Conservation (phyloP, 768 basidiomycete species). For the Leccinellum rugosiceps region DNA sequence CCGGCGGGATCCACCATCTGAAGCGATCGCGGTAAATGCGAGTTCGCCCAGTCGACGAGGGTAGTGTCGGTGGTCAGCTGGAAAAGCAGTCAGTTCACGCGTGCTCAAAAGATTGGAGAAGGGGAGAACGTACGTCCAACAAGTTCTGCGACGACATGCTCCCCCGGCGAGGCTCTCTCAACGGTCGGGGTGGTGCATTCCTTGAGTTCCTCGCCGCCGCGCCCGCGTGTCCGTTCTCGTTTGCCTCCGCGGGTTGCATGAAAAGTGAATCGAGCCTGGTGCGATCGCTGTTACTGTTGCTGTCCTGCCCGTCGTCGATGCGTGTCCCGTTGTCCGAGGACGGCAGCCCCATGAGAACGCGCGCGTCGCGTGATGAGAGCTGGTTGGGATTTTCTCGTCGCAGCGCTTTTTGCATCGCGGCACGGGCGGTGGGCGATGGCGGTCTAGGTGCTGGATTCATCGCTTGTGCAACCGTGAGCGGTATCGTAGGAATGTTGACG, state of each 20-base stretch:
- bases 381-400: slow-evolving; percentile 83
- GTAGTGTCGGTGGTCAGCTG: slow-evolving; percentile 38
- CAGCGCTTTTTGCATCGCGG: slow-evolving; percentile 82
- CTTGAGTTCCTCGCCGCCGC: slow-evolving; percentile 12
- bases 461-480: slow-evolving; percentile 89
- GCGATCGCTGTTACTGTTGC: slow-evolving; percentile 38
- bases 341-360: slow-evolving; percentile 65
- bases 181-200: slow-evolving; percentile 60
- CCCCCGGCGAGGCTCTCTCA: slow-evolving; percentile 56
- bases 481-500: slow-evolving; percentile 95
- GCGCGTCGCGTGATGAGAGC: slow-evolving; percentile 75
- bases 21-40: slow-evolving; percentile 63
- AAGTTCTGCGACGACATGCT: slow-evolving; percentile 29
- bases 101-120: neutral
- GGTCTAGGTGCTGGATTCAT: slow-evolving; percentile 96
- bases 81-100: neutral
- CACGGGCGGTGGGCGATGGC: slow-evolving; percentile 85
- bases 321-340: slow-evolving; percentile 23
- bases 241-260: slow-evolving; percentile 31
- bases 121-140: slow-evolving; percentile 14
- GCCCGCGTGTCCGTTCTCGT: slow-evolving; percentile 16
- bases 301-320: slow-evolving; percentile 27
- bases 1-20: slow-evolving; percentile 48
- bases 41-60: slow-evolving; percentile 90
- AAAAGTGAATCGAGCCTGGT: slow-evolving; percentile 56